A percentile compares a stretch with the other conserved stretches of the same genome.
Evolutionary conservation across 2,329 filamentous ascomycete genomes (phyloP).

Genomic region (Hypoxylon sp.): DNA sequence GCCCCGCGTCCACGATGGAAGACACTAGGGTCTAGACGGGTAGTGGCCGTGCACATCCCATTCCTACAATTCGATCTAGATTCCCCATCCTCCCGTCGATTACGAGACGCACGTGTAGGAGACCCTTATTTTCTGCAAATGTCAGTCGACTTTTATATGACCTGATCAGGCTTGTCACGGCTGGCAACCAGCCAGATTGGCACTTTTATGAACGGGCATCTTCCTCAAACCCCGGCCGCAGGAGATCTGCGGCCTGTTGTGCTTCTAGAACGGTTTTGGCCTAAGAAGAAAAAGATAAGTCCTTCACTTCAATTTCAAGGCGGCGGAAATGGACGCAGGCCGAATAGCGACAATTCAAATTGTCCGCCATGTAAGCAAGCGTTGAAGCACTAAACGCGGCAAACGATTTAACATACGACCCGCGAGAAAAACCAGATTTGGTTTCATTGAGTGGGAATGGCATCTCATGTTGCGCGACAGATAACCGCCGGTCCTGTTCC

Average conservation of each 20-base stretch:
- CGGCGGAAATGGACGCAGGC: slow-evolving; percentile 12
- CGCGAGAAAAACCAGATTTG: slow-evolving; percentile 1
- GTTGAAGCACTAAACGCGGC: not conserved
- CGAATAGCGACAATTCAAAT: slow-evolving; percentile 18
- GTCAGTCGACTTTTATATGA: slow-evolving; percentile 35
- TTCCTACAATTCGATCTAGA: slow-evolving; percentile 33
- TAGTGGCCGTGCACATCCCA: slow-evolving; percentile 10
- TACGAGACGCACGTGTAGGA: slow-evolving; percentile 18
- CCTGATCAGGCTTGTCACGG: slow-evolving; percentile 9
- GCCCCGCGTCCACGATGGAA: not conserved
- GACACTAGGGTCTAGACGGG: slow-evolving; percentile 6
- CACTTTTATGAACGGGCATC: slow-evolving; percentile 30
- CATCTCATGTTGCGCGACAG: slow-evolving; percentile 6
- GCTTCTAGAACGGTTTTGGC: slow-evolving; percentile 21
- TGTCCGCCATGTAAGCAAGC: slow-evolving; percentile 11
- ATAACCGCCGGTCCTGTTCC: slow-evolving; percentile 12
- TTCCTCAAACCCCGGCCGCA: slow-evolving; percentile 27
- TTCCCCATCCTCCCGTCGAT: slow-evolving; percentile 15
- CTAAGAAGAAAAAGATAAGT: slow-evolving; percentile 12
- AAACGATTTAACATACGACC: slow-evolving; percentile 25
- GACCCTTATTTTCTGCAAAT: slow-evolving; percentile 23
- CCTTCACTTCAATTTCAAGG: slow-evolving; percentile 4
- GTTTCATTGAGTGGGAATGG: not conserved
- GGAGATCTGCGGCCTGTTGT: slow-evolving; percentile 35
- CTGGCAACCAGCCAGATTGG: slow-evolving; percentile 7